Evolutionary conservation across 2,329 filamentous ascomycete genomes (phyloP).

Genomic region (Exophiala spinifera): DNA sequence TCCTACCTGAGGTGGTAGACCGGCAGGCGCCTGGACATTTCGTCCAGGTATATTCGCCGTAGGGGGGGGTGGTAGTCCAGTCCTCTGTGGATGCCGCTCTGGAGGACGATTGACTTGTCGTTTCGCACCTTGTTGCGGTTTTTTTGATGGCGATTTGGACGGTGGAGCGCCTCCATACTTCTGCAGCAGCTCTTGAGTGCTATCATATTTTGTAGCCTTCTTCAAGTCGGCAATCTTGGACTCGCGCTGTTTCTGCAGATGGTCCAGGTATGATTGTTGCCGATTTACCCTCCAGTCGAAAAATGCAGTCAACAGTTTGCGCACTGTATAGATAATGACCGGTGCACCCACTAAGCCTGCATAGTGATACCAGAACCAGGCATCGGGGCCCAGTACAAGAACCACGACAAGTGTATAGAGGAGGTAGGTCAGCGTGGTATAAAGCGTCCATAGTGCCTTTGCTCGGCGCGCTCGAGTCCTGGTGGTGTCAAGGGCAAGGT

Average conservation of each 20-base stretch:
- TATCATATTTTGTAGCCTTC: constrained; percentile 91
- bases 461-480: constrained; percentile 71
- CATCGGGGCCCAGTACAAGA: constrained; percentile 78
- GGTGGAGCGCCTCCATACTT: constrained; percentile 76
- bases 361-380: constrained; percentile 75
- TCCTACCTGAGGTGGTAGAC: constrained; percentile 20
- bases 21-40: constrained; percentile 34
- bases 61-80: constrained; percentile 57
- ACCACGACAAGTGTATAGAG: constrained; percentile 77
- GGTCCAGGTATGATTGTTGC: constrained; percentile 66
- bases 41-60: constrained; percentile 61
- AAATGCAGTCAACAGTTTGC: constrained; percentile 63
- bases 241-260: constrained; percentile 72
- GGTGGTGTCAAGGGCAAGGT: constrained; percentile 68
- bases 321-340: constrained; percentile 73
- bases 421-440: constrained; percentile 85
- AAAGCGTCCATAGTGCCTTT: constrained; percentile 85
- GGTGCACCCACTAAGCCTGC: constrained; percentile 74
- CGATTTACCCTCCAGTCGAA: constrained; percentile 79
- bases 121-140: constrained; percentile 27
- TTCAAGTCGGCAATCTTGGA: constrained; percentile 93
- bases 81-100: constrained; percentile 42
- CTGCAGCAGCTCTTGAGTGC: constrained; percentile 85
- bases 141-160: constrained; percentile 37
- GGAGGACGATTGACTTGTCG: constrained; percentile 31